A percentile compares a stretch with the other conserved stretches of the same genome.
Evolutionary conservation across 2,329 filamentous ascomycete genomes (phyloP).

Genomic region (Eurotiales sp.): DNA sequence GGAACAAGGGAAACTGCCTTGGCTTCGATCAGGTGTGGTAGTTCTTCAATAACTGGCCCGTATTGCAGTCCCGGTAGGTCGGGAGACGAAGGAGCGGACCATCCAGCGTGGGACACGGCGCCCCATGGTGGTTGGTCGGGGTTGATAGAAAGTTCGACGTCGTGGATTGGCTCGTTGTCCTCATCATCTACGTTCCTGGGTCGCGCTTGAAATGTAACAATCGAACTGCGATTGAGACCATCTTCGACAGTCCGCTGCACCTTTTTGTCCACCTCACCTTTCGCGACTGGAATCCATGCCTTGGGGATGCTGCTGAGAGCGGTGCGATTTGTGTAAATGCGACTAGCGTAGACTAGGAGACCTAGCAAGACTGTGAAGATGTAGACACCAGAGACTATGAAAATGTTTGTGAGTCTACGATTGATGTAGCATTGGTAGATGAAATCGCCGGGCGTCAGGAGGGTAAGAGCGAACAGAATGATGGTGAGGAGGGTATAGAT

Average conservation of each 20-base stretch:
- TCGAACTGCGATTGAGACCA: slow-evolving; percentile 70
- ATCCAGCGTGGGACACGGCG: slow-evolving; percentile 78
- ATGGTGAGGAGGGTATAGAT: slow-evolving; percentile 74
- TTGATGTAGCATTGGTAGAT: slow-evolving; percentile 71
- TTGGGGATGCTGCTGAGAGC: slow-evolving; percentile 81
- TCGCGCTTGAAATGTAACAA: slow-evolving; percentile 72
- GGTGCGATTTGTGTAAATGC: slow-evolving; percentile 82
- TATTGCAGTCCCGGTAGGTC: slow-evolving; percentile 83
- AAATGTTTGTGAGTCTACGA: slow-evolving; percentile 70
- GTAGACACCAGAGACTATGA: slow-evolving; percentile 74
- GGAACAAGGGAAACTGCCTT: slow-evolving; percentile 85
- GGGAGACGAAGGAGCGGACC: slow-evolving; percentile 73
- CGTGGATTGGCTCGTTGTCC: slow-evolving; percentile 23
- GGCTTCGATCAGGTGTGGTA: slow-evolving; percentile 87
- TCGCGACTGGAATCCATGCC: slow-evolving; percentile 78
- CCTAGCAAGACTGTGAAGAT: slow-evolving; percentile 67
- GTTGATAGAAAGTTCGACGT: slow-evolving; percentile 30
- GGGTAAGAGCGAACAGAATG: slow-evolving; percentile 67
- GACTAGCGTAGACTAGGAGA: slow-evolving; percentile 71
- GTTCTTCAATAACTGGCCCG: slow-evolving; percentile 71
- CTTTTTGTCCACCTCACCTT: slow-evolving; percentile 71
- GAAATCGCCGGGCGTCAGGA: slow-evolving; percentile 75
- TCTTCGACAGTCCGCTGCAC: slow-evolving; percentile 73
- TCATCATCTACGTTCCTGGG: slow-evolving; percentile 59
- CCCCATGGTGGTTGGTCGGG: slow-evolving; percentile 66